Conservation (phyloP, 2,329 filamentous ascomycete species). For the Alternaria solani region DNA sequence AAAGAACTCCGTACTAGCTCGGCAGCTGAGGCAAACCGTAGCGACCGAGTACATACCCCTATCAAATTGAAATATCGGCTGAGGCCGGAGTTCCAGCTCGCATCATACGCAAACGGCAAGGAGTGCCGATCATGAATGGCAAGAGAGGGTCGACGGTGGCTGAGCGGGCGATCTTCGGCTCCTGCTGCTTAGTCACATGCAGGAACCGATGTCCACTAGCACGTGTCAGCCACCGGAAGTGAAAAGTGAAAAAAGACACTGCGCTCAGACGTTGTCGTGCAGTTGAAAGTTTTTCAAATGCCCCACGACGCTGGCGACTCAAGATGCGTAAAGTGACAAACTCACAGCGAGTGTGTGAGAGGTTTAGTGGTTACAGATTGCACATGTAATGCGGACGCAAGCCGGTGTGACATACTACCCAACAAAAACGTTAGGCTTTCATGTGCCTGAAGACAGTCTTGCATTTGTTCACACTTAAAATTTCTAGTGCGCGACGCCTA, state of each 20-base stretch:
- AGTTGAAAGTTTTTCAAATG: not conserved
- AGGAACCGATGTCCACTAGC: conserved; percentile 6
- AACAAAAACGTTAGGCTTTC: not conserved
- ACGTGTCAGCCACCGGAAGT: conserved; percentile 4
- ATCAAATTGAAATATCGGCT: not conserved
- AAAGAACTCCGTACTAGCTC: not conserved
- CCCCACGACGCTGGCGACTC: not conserved
- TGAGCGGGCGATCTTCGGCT: conserved; percentile 9
- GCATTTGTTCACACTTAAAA: not conserved
- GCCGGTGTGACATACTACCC: not conserved
- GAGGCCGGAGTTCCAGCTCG: not conserved
- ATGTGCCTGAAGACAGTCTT: not conserved
- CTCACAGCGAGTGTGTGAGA: not conserved
- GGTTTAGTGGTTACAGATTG: not conserved
- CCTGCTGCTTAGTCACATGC: conserved; percentile 5
- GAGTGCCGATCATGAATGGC: not conserved
- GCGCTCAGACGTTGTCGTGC: conserved; percentile 3
- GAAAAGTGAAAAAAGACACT: not conserved
- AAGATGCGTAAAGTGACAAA: not conserved
- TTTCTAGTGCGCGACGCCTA: not conserved
- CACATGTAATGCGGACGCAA: not conserved
- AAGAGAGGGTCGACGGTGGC: conserved; percentile 9
- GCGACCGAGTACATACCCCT: not conserved
- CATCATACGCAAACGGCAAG: not conserved
- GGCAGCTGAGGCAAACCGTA: not conserved